These are phyloP conservation scores for Cyberlindnera subsufficiens DNA, from an alignment of 805 yeast species.

Conservation along the genomic window DNA sequence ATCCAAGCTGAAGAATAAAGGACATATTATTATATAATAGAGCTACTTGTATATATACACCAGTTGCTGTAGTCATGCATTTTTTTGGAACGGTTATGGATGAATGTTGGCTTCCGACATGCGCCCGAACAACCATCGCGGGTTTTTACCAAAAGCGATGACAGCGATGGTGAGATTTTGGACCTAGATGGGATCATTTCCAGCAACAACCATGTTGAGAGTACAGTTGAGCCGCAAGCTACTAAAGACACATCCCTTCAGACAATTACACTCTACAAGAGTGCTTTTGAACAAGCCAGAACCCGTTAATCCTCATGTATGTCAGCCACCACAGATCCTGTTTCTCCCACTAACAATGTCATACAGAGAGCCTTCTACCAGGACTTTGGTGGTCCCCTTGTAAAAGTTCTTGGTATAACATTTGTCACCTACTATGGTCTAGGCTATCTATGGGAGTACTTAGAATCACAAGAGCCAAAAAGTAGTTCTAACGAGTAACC, in stretches of 20 bases:
- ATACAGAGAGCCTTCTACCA: conserved; percentile 34
- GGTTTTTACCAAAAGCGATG: too few relatives aligned
- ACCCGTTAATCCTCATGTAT: conserved; percentile 16
- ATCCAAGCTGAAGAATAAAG: not conserved
- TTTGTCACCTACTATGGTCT: conserved; percentile 42
- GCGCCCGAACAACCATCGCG: too few relatives aligned
- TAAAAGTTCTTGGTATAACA: conserved; percentile 38
- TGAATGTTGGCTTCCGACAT: not conserved
- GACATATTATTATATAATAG: too few relatives aligned
- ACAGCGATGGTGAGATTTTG: too few relatives aligned
- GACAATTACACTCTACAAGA: not conserved
- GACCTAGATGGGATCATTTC: too few relatives aligned
- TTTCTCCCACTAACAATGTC: not conserved
- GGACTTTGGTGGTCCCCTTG: conserved; percentile 39
- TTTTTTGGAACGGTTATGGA: too few relatives aligned
- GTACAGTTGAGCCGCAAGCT: not conserved
- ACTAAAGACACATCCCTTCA: not conserved
- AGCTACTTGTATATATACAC: too few relatives aligned
- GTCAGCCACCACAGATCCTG: not conserved
- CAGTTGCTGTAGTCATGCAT: too few relatives aligned
- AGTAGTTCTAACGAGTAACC: not conserved
- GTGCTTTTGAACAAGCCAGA: not conserved
- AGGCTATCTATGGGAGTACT: conserved; percentile 37
- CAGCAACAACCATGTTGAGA: not conserved
- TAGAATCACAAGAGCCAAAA: conserved; percentile 25